Conservation (phyloP, 768 basidiomycete species). For the Russula foetens region DNA sequence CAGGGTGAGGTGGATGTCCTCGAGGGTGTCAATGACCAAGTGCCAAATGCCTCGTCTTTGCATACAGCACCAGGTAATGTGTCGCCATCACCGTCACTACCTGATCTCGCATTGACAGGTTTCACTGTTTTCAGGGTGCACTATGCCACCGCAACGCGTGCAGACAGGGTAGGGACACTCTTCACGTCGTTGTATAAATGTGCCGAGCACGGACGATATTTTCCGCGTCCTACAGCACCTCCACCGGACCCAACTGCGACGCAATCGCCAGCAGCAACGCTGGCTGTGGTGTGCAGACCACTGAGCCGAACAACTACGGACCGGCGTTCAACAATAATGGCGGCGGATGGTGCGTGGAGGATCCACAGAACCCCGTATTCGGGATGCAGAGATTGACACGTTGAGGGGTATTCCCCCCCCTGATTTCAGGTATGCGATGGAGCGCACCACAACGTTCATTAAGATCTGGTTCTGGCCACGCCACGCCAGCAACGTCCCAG, state of each 20-base stretch:
- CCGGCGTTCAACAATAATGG: conserved; percentile 49
- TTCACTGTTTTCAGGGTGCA: conserved; percentile 36
- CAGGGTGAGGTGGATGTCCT: conserved; percentile 47
- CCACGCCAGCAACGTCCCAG: conserved; percentile 34
- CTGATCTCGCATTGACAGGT: background rate
- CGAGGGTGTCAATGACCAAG: conserved; percentile 51
- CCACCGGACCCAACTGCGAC: conserved; percentile 41
- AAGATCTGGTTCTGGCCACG: conserved; percentile 71
- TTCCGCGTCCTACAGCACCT: conserved; percentile 13
- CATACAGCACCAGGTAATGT: conserved; percentile 43
- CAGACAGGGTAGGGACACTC: conserved; percentile 38
- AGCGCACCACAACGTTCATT: conserved; percentile 48
- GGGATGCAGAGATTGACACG: too few species aligned
- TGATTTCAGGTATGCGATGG: conserved; percentile 57
- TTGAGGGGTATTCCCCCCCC: too few species aligned
- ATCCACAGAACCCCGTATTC: too few species aligned
- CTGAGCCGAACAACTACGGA: conserved; percentile 41
- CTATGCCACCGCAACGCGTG: conserved; percentile 39
- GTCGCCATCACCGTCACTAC: background rate
- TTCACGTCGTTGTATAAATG: background rate
- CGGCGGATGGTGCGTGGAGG: conserved; percentile 56
- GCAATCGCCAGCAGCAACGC: conserved; percentile 39
- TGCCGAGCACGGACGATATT: background rate
- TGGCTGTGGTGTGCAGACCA: conserved; percentile 45
- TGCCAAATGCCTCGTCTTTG: conserved; percentile 43